Percentiles rank a stretch among this genome's conserved stretches.
phyloP scores from a whole-genome alignment of 129 eudicot genomes.

The Flaveria sonorensis region DNA sequence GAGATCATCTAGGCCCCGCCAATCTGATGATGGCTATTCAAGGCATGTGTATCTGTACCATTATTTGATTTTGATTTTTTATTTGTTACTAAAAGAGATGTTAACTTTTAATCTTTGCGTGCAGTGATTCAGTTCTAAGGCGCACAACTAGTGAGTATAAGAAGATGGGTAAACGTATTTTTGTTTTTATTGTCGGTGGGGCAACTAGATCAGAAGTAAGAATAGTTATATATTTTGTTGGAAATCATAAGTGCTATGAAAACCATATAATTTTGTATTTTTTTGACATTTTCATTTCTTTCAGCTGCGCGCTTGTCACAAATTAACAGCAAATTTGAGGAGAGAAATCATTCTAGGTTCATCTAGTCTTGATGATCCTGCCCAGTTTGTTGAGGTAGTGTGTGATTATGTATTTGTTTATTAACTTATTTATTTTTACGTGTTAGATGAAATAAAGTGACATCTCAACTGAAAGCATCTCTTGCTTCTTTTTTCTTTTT shows the following conservation, averaged over 20 bases:
- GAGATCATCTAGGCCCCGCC: conserved; percentile 69
- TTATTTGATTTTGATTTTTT: background rate
- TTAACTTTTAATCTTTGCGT: conserved; percentile 12
- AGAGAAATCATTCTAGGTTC: conserved; percentile 84
- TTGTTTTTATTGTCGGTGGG: conserved; percentile 93
- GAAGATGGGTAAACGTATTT: conserved; percentile 88
- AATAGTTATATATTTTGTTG: background rate
- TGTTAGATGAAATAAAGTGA: background rate
- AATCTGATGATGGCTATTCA: conserved; percentile 83
- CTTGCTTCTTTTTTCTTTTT: conserved; percentile 14
- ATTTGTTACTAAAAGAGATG: background rate
- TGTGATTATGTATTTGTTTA: background rate
- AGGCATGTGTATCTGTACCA: conserved; percentile 43
- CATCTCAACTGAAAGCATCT: background rate
- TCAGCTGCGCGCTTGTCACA: conserved; percentile 86
- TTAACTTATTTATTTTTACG: background rate
- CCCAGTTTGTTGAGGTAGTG: conserved; percentile 73
- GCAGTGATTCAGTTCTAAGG: conserved; percentile 75
- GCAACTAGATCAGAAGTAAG: conserved; percentile 94
- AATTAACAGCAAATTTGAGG: conserved; percentile 63
- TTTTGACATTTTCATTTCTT: conserved; percentile 12
- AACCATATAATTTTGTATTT: background rate
- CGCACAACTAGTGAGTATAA: conserved; percentile 73
- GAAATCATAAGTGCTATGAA: background rate
- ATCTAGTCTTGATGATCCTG: conserved; percentile 86